Conservation (phyloP, 306 rosid genomes). For the Albizia julibrissin region DNA sequence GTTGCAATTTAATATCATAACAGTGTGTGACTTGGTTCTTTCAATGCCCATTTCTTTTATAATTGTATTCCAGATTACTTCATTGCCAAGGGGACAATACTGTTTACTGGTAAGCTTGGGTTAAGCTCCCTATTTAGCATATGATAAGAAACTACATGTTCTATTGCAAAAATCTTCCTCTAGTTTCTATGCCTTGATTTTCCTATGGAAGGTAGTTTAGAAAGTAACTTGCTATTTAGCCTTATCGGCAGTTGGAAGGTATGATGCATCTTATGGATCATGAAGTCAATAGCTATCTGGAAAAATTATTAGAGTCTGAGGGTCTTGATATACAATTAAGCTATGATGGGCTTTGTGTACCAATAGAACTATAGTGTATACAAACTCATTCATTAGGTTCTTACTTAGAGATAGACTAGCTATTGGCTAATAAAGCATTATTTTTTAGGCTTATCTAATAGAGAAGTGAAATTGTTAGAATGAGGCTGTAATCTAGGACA, state of each 20-base stretch:
- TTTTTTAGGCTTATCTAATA: background rate
- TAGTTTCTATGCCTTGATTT: slow-evolving; percentile 21
- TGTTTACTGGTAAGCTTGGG: slow-evolving; percentile 90
- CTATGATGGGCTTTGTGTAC: slow-evolving; percentile 81
- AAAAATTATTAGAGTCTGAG: too few relatives aligned
- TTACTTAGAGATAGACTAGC: background rate
- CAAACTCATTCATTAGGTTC: background rate
- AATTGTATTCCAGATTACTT: slow-evolving; percentile 65
- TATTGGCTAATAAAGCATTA: background rate
- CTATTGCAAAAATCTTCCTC: background rate
- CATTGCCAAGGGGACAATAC: slow-evolving; percentile 77
- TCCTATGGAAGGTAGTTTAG: background rate
- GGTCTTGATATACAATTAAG: too few relatives aligned
- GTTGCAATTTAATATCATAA: slow-evolving; percentile 77
- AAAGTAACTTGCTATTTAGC: slow-evolving; percentile 5
- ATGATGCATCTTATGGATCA: slow-evolving; percentile 99
- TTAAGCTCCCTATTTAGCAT: too few relatives aligned
- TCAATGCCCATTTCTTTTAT: background rate
- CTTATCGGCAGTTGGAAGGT: slow-evolving; percentile 55
- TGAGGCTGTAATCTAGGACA: background rate
- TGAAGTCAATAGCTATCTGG: slow-evolving; percentile 66
- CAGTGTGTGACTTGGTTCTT: slow-evolving; percentile 25
- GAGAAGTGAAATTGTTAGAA: background rate
- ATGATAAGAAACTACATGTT: too few relatives aligned
- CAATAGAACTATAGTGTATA: slow-evolving; percentile 52